These are phyloP conservation scores for Citrus hindsii DNA, from an alignment of 345 rosid species.

Conservation along the genomic window DNA sequence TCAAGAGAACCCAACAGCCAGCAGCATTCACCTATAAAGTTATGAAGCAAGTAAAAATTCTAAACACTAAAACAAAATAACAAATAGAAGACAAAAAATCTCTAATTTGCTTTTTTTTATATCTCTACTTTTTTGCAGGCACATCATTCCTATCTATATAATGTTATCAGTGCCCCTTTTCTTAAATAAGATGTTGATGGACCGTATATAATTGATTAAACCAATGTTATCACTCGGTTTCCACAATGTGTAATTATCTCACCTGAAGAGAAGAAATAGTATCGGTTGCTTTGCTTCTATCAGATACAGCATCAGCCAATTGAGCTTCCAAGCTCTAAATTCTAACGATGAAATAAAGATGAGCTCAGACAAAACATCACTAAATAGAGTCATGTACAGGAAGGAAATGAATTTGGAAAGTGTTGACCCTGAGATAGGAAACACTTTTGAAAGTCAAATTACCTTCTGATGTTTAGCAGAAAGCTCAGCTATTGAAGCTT, in stretches of 20 bases:
- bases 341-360: constrained; percentile 41
- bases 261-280: constrained; percentile 83
- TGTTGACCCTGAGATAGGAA: background rate
- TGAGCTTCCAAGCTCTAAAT: constrained; percentile 75
- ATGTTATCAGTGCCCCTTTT: background rate
- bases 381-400: constrained; percentile 1
- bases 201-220: background rate
- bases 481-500: constrained; percentile 62
- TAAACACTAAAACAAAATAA: background rate
- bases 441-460: constrained; percentile 16
- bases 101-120: background rate
- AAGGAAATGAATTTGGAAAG: background rate
- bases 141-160: background rate
- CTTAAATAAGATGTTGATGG: background rate
- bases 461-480: constrained; percentile 89
- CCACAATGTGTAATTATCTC: constrained; percentile 13
- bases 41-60: background rate
- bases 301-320: constrained; percentile 76
- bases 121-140: background rate
- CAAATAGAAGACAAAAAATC: background rate
- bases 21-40: background rate
- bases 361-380: constrained; percentile 16
- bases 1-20: background rate
- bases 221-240: background rate
- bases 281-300: constrained; percentile 81